Evolutionary conservation across 352 stramenopile genomes (phyloP).

Genomic region (Aphanomyces cochlioides): DNA sequence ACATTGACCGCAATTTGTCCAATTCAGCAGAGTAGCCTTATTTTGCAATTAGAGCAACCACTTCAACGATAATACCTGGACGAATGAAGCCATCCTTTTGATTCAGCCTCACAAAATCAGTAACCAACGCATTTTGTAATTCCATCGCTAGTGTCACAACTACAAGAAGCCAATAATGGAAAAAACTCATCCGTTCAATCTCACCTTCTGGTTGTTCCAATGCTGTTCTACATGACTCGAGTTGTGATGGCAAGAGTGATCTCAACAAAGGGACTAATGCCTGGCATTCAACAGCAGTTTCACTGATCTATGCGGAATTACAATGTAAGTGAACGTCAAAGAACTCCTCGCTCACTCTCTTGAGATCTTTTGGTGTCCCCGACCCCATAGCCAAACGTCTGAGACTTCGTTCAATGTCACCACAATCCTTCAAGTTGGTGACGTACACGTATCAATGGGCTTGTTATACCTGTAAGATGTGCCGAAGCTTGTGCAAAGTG

Average conservation of each 20-base stretch:
- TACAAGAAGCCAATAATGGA: slow-evolving; percentile 26
- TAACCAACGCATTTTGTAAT: slow-evolving; percentile 56
- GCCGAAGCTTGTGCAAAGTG: slow-evolving; percentile 38
- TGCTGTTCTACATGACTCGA: background rate
- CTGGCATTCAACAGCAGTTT: slow-evolving; percentile 22
- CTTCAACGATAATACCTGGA: background rate
- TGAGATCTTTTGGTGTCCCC: slow-evolving; percentile 65
- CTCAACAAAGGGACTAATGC: slow-evolving; percentile 29
- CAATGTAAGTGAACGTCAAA: too few species aligned
- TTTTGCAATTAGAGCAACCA: too few species aligned
- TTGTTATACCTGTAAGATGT: slow-evolving; percentile 4
- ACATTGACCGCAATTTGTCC: slow-evolving; percentile 55
- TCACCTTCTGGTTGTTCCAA: slow-evolving; percentile 19
- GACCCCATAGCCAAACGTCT: slow-evolving; percentile 56
- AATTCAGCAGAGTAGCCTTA: slow-evolving; percentile 53
- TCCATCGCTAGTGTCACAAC: slow-evolving; percentile 33
- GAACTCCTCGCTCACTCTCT: slow-evolving; percentile 23
- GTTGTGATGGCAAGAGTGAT: background rate
- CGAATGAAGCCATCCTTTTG: slow-evolving; percentile 56
- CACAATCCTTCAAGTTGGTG: slow-evolving; percentile 44
- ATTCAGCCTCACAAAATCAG: slow-evolving; percentile 60
- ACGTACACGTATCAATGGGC: background rate
- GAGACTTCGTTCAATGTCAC: slow-evolving; percentile 68
- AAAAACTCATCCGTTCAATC: background rate
- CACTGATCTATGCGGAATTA: slow-evolving; percentile 22